Conservation (phyloP, 164 flowering plant species). For the Liriodendron chinense region DNA sequence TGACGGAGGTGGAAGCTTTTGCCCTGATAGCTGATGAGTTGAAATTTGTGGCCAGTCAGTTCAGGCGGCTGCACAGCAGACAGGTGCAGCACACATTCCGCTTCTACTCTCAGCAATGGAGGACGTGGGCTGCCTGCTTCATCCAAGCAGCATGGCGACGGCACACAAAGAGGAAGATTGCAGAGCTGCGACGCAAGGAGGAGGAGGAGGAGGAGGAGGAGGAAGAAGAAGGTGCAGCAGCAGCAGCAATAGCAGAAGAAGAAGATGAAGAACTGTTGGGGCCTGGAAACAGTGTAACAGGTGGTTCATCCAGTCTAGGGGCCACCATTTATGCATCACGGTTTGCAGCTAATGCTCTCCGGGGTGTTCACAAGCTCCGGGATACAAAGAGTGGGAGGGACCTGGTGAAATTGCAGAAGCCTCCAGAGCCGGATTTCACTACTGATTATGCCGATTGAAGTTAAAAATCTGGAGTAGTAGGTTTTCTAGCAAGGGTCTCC, state of each 20-base stretch:
- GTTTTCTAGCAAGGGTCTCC: neutral
- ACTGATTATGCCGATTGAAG: constrained; percentile 44
- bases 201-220: constrained; percentile 49
- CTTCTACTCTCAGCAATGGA: constrained; percentile 97
- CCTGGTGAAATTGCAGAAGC: constrained; percentile 63
- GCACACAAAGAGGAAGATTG: constrained; percentile 67
- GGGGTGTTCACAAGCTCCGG: constrained; percentile 76
- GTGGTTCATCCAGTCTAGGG: constrained; percentile 60
- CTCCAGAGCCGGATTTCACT: constrained; percentile 90
- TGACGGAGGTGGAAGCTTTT: constrained; percentile 93
- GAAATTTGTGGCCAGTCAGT: constrained; percentile 93
- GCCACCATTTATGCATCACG: constrained; percentile 76
- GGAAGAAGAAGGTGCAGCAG: constrained; percentile 50
- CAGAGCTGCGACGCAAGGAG: constrained; percentile 63
- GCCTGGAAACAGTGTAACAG: constrained; percentile 46
- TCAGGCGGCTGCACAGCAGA: constrained; percentile 93
- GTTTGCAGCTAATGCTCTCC: constrained; percentile 88
- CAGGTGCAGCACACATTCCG: constrained; percentile 98
- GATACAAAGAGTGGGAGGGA: constrained; percentile 47
- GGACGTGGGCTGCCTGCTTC: constrained; percentile 99
- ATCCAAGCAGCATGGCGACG: constrained; percentile 98
- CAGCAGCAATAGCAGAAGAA: constrained; percentile 59
- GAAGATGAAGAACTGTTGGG: constrained; percentile 43
- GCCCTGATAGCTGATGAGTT: constrained; percentile 86
- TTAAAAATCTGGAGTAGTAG: constrained; percentile 11